Base-by-base conservation (phyloP, 2,329 filamentous ascomycete genomes). In the Epichloe aotearoae region DNA sequence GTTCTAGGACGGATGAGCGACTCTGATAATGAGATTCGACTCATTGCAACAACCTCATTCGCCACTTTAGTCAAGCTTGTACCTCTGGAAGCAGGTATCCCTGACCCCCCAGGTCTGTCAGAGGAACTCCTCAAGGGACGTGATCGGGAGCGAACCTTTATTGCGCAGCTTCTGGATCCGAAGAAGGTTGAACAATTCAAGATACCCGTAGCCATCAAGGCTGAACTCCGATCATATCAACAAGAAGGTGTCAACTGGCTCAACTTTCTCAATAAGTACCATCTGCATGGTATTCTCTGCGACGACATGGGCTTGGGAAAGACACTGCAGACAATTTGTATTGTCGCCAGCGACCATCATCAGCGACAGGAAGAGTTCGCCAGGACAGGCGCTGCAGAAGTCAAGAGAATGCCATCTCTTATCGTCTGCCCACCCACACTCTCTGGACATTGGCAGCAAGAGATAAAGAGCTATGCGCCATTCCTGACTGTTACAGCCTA, bases 301-400 rank as follows among this genome's bases (percentile, higher is more conserved):
- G 93, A 98, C 62, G 93, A 98, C 66, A 98, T 98, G 93, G 93
- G 93, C 62, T 84, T 98, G 30, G 93, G 93, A 47, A 98, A 98
- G 72, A 98, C 93, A 1, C 72, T 98, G 11, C 93, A 98, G 66
- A 98, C 94, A 0, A 80, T 98, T 20, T 98, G 93, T 67, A 98
- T 98, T 61, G 90, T 98, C 42, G 91, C 93, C 10, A 97, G 90
- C 68, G 93, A 98, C 64, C 93, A 98, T 63, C 91, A 98, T 65
- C 76, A 94, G 62, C 83, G 93, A 54, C 88, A 88, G 0, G 88
- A 96, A 62, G 89, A 97, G 62, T 97, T 84, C 64, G 82, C 82
- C 30, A 88, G 85, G 67, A 94, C 90, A 0, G 78, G 84, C 45
- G 82, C 87, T 30, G 75, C 81, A 0, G 93, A 98, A 62, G 79